A percentile compares a stretch with the other conserved stretches of the same genome.
These are phyloP conservation scores for Sclerotinia glacialis DNA, from an alignment of 2,329 filamentous ascomycete genomes.

Conservation along the genomic window DNA sequence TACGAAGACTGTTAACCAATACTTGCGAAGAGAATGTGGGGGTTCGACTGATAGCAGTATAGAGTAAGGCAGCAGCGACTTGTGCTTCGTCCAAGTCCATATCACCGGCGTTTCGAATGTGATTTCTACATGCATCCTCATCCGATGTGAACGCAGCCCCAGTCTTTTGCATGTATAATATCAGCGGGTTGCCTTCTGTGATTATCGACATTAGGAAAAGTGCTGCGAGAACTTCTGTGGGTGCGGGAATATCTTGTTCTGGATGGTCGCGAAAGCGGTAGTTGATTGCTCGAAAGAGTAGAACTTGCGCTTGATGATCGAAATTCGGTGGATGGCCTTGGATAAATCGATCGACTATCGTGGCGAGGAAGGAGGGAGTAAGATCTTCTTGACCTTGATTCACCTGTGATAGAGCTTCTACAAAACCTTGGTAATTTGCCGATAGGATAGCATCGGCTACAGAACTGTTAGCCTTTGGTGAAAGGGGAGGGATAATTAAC, in stretches of 20 bases:
- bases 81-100: conserved; percentile 75
- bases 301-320: conserved; percentile 69
- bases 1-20: conserved; percentile 60
- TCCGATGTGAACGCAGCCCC: conserved; percentile 74
- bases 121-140: conserved; percentile 60
- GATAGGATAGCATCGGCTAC: conserved; percentile 86
- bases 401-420: conserved; percentile 69
- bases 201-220: conserved; percentile 67
- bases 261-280: conserved; percentile 53
- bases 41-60: conserved; percentile 57
- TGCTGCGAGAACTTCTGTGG: conserved; percentile 66
- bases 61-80: conserved; percentile 74
- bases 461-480: conserved; percentile 24
- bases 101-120: conserved; percentile 53
- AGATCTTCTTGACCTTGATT: conserved; percentile 65
- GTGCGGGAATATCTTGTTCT: conserved; percentile 60
- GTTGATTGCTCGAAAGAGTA: conserved; percentile 63
- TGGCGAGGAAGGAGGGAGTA: conserved; percentile 66
- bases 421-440: conserved; percentile 72
- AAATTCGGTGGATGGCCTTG: conserved; percentile 85
- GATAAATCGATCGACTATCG: conserved; percentile 81
- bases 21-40: conserved; percentile 52
- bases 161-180: conserved; percentile 67
- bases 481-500: conserved; percentile 15
- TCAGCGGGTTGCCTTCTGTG: conserved; percentile 56